phyloP scores from a whole-genome alignment of 2,329 filamentous ascomycete species.

The Trichoderma afroharzianum region DNA sequence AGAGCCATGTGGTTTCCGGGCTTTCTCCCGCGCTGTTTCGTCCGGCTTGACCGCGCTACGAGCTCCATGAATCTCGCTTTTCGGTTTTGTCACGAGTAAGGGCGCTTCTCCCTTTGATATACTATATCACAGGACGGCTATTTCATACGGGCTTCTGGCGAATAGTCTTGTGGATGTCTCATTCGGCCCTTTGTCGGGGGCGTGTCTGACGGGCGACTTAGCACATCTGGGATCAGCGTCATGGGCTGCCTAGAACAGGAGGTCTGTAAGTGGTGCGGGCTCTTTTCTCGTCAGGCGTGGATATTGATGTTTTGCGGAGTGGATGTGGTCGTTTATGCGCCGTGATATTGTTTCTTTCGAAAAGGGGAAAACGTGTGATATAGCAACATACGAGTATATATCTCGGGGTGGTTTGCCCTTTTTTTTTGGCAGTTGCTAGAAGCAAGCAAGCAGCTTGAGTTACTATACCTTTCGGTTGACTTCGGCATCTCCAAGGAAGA shows the following conservation, averaged over 20 bases:
- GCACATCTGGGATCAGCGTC: constrained; percentile 30
- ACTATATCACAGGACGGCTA: background rate
- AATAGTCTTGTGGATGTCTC: background rate
- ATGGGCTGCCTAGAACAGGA: constrained; percentile 48
- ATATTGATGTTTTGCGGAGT: background rate
- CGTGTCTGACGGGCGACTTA: background rate
- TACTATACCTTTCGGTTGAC: background rate
- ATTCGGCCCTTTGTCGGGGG: constrained; percentile 17
- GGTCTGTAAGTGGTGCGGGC: constrained; percentile 19
- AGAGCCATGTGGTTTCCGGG: background rate
- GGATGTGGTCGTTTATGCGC: background rate
- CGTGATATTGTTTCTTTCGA: background rate
- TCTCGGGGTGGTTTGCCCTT: background rate
- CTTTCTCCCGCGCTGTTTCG: background rate
- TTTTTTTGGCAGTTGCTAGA: background rate
- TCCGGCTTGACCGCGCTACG: background rate
- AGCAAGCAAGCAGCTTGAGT: background rate
- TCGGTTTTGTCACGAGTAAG: background rate
- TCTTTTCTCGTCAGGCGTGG: constrained; percentile 21
- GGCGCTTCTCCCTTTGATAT: background rate
- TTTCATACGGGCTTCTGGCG: background rate
- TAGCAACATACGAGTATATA: background rate
- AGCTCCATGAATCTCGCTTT: background rate
- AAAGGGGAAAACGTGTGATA: background rate
- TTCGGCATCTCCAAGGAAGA: background rate